phyloP scores from a whole-genome alignment of 179 eudicot species.

The Silene coronaria region DNA sequence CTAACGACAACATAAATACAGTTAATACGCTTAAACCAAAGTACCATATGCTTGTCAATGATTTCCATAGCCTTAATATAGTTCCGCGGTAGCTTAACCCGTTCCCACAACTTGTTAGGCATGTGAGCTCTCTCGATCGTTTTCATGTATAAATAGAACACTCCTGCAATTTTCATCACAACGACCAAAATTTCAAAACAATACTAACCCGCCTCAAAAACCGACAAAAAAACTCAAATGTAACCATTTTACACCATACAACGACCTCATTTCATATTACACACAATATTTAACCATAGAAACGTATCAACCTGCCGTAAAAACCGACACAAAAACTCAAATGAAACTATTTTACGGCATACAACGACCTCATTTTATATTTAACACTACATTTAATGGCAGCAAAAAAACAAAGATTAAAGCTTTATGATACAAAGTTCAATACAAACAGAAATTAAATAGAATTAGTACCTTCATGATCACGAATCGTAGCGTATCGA shows the following conservation, averaged over 20 bases:
- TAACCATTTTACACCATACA: background rate
- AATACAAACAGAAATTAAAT: background rate
- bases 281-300: background rate
- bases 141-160: slow-evolving; percentile 86
- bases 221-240: background rate
- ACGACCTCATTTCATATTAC: background rate
- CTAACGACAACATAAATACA: background rate
- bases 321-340: background rate
- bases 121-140: slow-evolving; percentile 95
- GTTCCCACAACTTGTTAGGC: slow-evolving; percentile 96
- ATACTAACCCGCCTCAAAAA: background rate
- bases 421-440: background rate
- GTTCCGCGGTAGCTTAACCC: slow-evolving; percentile 82
- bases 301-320: no score
- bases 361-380: background rate
- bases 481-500: slow-evolving; percentile 84
- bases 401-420: background rate
- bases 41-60: slow-evolving; percentile 89
- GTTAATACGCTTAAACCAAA: background rate
- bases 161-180: slow-evolving; percentile 46
- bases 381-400: background rate
- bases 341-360: background rate
- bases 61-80: slow-evolving; percentile 75
- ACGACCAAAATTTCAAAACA: background rate
- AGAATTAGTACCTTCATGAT: slow-evolving; percentile 55